phyloP scores from a whole-genome alignment of 495 filamentous ascomycete genomes.

The Annulohypoxylon maeteangense region DNA sequence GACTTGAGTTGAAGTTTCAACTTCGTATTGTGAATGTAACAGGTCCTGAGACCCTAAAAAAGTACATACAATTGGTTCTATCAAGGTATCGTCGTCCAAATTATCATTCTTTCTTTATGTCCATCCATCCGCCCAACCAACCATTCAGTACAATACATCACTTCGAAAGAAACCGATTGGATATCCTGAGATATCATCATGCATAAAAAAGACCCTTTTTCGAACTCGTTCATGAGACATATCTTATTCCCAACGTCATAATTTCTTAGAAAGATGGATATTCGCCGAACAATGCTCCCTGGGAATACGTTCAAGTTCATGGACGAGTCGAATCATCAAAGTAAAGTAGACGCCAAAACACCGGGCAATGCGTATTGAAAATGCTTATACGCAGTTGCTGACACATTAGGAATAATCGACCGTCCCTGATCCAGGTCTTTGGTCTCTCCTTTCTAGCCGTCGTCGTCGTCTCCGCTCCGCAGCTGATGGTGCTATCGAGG shows the following conservation, averaged over 20 bases:
- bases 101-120: conserved; percentile 37
- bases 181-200: conserved; percentile 27
- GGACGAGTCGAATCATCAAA: conserved; percentile 23
- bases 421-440: conserved; percentile 41
- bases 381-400: conserved; percentile 8
- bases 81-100: conserved; percentile 4
- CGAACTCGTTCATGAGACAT: conserved; percentile 16
- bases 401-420: conserved; percentile 56
- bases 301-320: conserved; percentile 36
- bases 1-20: background rate
- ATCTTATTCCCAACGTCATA: conserved; percentile 30
- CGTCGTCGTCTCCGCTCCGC: conserved; percentile 59
- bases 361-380: conserved; percentile 35
- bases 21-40: background rate
- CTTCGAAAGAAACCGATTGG: conserved; percentile 26
- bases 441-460: conserved; percentile 60
- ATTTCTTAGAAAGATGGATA: conserved; percentile 11
- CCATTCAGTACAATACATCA: conserved; percentile 26
- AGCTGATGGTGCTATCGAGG: conserved; percentile 42
- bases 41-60: conserved; percentile 11
- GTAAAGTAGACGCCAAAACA: conserved; percentile 47
- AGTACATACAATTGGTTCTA: conserved; percentile 20
- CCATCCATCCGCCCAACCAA: background rate
- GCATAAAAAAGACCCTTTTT: conserved; percentile 12
- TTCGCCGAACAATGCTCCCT: conserved; percentile 22